These are phyloP conservation scores for Tuber calosporum DNA, from an alignment of 495 filamentous ascomycete species.

Conservation along the genomic window DNA sequence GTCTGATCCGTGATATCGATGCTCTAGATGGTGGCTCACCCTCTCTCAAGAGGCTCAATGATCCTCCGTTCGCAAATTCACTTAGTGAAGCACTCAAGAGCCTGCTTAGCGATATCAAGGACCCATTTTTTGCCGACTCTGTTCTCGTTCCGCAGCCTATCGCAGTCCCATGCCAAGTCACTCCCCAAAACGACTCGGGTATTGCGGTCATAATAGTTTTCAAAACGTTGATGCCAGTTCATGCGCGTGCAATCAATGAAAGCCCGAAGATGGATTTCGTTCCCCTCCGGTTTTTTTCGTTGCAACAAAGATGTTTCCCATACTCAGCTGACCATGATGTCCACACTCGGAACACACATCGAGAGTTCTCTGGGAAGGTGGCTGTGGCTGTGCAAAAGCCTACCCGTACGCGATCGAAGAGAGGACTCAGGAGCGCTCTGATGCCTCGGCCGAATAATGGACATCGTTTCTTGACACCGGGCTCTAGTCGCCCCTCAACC, in stretches of 20 bases:
- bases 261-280: conserved; percentile 27
- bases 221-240: conserved; percentile 32
- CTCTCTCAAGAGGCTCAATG: conserved; percentile 5
- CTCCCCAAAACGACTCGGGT: conserved; percentile 23
- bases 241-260: conserved; percentile 25
- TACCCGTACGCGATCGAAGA: conserved; percentile 3
- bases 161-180: conserved; percentile 21
- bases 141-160: conserved; percentile 22
- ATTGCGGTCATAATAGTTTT: conserved; percentile 32
- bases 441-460: conserved; percentile 22
- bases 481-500: conserved; percentile 26
- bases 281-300: conserved; percentile 28
- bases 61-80: conserved; percentile 15
- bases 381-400: conserved; percentile 9
- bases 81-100: conserved; percentile 18
- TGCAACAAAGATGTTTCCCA: conserved; percentile 35
- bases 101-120: conserved; percentile 17
- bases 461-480: not conserved
- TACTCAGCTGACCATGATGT: conserved; percentile 34
- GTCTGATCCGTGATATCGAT: conserved; percentile 16
- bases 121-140: conserved; percentile 31
- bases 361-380: conserved; percentile 35
- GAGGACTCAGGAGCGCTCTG: conserved; percentile 8
- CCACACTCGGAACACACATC: conserved; percentile 31
- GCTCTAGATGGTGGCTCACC: not conserved